phyloP scores from a whole-genome alignment of 331 rosid genomes.

The Quercus tomentella region DNA sequence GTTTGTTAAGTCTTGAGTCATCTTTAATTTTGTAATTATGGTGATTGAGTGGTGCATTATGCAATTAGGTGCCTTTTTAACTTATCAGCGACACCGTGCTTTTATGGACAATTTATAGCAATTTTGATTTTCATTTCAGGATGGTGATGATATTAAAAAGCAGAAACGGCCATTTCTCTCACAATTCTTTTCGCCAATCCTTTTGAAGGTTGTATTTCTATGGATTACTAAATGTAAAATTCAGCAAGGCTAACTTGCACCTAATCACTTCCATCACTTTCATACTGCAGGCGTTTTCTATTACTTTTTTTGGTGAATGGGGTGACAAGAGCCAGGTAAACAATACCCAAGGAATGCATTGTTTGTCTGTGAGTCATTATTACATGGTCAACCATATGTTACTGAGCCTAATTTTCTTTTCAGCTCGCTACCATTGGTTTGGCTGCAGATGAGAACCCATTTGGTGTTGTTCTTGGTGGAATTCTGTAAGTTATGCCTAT shows the following conservation, averaged over 20 bases:
- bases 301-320: slow-evolving; percentile 97
- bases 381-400: slow-evolving; percentile 1
- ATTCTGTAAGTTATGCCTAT: slow-evolving; percentile 58
- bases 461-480: slow-evolving; percentile 97
- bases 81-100: background rate
- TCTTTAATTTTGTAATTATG: background rate
- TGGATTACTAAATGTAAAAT: background rate
- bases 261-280: slow-evolving; percentile 22
- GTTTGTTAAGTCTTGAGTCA: background rate
- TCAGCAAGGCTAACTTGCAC: background rate
- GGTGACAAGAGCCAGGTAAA: slow-evolving; percentile 99
- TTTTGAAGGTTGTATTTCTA: slow-evolving; percentile 55
- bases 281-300: slow-evolving; percentile 81
- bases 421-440: slow-evolving; percentile 96
- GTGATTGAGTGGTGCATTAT: background rate
- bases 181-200: slow-evolving; percentile 79
- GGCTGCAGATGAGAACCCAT: slow-evolving; percentile 95
- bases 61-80: background rate
- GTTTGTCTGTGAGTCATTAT: background rate
- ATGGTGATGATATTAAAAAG: slow-evolving; percentile 64
- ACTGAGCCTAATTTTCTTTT: slow-evolving; percentile 29
- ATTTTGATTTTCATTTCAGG: slow-evolving; percentile 40
- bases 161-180: slow-evolving; percentile 54
- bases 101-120: background rate
- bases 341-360: background rate